Percentiles rank a stretch among this genome's conserved stretches.
These are phyloP conservation scores for Dillenia suffruticosa DNA, from an alignment of 164 flowering plant genomes.

Conservation along the genomic window DNA sequence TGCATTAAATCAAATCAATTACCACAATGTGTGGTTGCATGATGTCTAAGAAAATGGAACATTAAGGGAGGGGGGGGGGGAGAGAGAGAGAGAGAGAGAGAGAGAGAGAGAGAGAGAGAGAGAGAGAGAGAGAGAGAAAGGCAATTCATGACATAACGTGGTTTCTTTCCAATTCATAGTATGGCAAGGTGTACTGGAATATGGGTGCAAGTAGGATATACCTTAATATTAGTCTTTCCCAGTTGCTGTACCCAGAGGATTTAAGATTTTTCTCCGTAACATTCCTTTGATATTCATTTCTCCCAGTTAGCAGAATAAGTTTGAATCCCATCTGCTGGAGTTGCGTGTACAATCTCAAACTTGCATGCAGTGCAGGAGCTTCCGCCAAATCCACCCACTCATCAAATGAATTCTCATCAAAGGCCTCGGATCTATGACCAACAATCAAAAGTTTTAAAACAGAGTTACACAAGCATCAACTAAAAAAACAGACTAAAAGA, in stretches of 20 bases:
- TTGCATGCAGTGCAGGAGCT: constrained; percentile 78
- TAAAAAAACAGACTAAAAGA: too few species aligned
- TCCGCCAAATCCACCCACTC: constrained; percentile 61
- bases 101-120: too few species aligned
- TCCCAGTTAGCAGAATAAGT: constrained; percentile 72
- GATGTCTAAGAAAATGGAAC: too few species aligned
- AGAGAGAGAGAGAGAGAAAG: too few species aligned
- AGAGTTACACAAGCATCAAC: too few species aligned
- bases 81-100: too few species aligned
- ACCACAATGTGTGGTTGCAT: not conserved
- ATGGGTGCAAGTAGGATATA: constrained; percentile 14
- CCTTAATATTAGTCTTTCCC: constrained; percentile 78
- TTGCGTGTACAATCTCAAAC: constrained; percentile 60
- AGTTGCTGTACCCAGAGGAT: constrained; percentile 54
- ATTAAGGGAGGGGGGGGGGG: too few species aligned
- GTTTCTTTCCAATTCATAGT: too few species aligned
- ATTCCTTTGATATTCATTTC: constrained; percentile 56
- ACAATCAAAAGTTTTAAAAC: not conserved
- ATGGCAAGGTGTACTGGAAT: not conserved
- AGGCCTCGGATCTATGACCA: constrained; percentile 38
- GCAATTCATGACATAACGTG: too few species aligned
- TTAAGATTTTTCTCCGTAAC: constrained; percentile 50
- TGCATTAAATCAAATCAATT: constrained; percentile 6
- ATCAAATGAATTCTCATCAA: constrained; percentile 47
- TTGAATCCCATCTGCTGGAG: constrained; percentile 60